phyloP scores from a whole-genome alignment of 495 filamentous ascomycete genomes.

The Tuber brumale region DNA sequence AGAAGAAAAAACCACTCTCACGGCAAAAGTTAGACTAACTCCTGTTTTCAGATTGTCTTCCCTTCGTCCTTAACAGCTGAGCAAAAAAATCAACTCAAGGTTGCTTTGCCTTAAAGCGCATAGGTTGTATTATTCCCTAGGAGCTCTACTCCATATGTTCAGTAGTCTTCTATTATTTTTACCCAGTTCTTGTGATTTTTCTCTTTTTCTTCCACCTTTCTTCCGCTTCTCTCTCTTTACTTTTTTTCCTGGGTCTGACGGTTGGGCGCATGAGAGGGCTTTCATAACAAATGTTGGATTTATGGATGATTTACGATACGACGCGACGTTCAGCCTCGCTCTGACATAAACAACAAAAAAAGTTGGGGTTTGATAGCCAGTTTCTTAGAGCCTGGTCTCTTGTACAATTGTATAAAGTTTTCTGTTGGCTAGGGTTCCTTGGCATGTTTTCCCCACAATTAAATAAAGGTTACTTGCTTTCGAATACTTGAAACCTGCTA shows the following conservation, averaged over 20 bases:
- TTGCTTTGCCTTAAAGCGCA: slow-evolving; percentile 54
- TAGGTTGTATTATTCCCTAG: slow-evolving; percentile 10
- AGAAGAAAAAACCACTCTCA: not conserved
- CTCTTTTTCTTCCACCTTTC: not conserved
- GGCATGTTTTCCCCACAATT: not conserved
- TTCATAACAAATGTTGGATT: slow-evolving; percentile 10
- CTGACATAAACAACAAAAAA: not conserved
- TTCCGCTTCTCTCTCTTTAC: not conserved
- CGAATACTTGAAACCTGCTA: not conserved
- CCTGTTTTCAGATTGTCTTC: slow-evolving; percentile 49
- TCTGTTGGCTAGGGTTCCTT: not conserved
- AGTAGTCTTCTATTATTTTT: slow-evolving; percentile 5
- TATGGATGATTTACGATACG: slow-evolving; percentile 9
- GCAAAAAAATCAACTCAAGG: slow-evolving; percentile 72
- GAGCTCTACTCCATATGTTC: not conserved
- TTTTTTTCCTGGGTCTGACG: slow-evolving; percentile 18
- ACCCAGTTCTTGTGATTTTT: slow-evolving; percentile 1
- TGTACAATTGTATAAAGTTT: slow-evolving; percentile 2
- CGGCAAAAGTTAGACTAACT: not conserved
- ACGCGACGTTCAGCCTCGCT: not conserved
- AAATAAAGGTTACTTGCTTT: not conserved
- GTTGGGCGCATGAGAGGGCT: slow-evolving; percentile 33
- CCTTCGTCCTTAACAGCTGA: slow-evolving; percentile 63
- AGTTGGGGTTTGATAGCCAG: not conserved
- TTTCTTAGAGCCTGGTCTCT: not conserved